Percentiles rank a stretch among this genome's conserved stretches.
phyloP scores from a whole-genome alignment of 129 eudicot species.

The Flaveria sonorensis region DNA sequence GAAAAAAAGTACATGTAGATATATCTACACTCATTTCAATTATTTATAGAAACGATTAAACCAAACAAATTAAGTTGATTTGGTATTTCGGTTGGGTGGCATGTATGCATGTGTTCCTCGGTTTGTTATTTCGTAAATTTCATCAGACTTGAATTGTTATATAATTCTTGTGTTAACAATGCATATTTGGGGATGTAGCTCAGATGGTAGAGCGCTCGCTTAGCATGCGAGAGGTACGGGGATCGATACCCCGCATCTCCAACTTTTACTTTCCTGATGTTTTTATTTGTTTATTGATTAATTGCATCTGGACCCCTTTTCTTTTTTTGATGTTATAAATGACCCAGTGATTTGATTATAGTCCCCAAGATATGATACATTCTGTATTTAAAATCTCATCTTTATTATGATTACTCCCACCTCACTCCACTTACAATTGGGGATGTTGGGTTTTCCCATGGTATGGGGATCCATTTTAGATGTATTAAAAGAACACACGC shows the following conservation, averaged over 20 bases:
- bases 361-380: slow-evolving; percentile 14
- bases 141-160: too few relatives aligned
- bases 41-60: background rate
- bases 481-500: background rate
- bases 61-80: background rate
- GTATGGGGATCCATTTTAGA: slow-evolving; percentile 12
- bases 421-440: background rate
- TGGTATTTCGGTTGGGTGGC: background rate
- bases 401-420: slow-evolving; percentile 12
- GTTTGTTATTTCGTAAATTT: background rate
- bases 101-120: background rate
- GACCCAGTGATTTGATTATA: slow-evolving; percentile 8
- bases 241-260: slow-evolving; percentile 72
- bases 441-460: background rate
- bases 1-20: background rate
- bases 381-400: background rate
- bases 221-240: slow-evolving; percentile 90
- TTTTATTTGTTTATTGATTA: background rate
- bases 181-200: slow-evolving; percentile 53
- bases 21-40: background rate
- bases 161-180: too few relatives aligned
- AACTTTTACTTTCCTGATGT: background rate
- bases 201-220: slow-evolving; percentile 87
- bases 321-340: background rate
- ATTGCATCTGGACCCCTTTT: slow-evolving; percentile 15